Evolutionary conservation across 2,329 filamentous ascomycete species (phyloP), one percentile per base, ranked within the genome.

Genomic region (Diaporthe ampelina): DNA sequence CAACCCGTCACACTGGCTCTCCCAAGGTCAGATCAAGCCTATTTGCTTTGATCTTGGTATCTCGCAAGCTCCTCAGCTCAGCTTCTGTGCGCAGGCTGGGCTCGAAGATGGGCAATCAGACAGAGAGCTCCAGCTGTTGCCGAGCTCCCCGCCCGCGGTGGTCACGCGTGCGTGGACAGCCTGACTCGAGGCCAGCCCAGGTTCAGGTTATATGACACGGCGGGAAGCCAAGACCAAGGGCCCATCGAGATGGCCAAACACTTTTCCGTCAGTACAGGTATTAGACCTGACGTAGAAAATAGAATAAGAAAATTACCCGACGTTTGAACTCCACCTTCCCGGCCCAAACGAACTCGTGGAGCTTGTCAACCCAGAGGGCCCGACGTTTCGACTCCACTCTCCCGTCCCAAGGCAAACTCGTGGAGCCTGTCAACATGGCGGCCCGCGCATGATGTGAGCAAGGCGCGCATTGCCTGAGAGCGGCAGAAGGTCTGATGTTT

Each of bases 311-410:
- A 4, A 67, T 50, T 37, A 52, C 45, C 63, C 32, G 45, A 40
- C 45, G 63, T 54, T 68, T 37, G 45, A 21, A 68, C 63, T 54
- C 63, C 63, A 68, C 63, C 37, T n/a, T 68, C 5, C 48, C 48
- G 48, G 32, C 8, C 48, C 15, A 68, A 68, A 68, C 63, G 63
- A 68, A 68, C 63, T 68, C 48, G 63, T 68, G 63, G 63, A 68
- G 63, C 63, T 37, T 68, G 63, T 54, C 63, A 40, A 40, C 15
- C 21, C 15, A 54, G n/a, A n/a, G 63, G 63, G 48, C 63, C 63
- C 63, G 48, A 40, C 37, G 37, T 40, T 40, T 40, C 37, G 13
- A 40, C 37, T 40, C 37, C 37, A 40, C 37, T 40, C 2, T 40
- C 35, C 35, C 35, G 35, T 13, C 35, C 35, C 9, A 37, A 37